Conservation (phyloP, 1,284 basidiomycete genomes). For the Entoloma clypeatum region DNA sequence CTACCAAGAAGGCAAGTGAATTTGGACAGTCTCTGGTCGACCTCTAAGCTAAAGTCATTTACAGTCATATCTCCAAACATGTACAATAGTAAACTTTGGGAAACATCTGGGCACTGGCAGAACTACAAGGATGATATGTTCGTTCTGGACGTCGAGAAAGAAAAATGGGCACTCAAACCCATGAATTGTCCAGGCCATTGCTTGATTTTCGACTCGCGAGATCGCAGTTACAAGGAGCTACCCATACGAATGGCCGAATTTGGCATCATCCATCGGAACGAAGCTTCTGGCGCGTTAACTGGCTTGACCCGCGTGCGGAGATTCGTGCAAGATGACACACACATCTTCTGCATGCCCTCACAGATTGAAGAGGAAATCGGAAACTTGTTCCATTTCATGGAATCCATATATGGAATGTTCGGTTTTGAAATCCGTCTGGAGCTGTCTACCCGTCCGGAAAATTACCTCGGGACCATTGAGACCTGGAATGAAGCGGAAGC, state of each 20-base stretch:
- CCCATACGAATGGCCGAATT: slow-evolving; percentile 99
- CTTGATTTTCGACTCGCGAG: slow-evolving; percentile 92
- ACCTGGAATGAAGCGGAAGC: slow-evolving; percentile 39
- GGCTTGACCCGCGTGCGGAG: slow-evolving; percentile 92
- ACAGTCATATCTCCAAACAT: slow-evolving; percentile 97
- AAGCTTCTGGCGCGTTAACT: slow-evolving; percentile 92
- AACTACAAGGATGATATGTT: slow-evolving; percentile 99
- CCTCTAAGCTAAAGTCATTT: neutral
- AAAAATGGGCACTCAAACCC: slow-evolving; percentile 91
- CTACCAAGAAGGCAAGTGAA: slow-evolving; percentile 71
- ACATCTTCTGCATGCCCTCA: slow-evolving; percentile 95
- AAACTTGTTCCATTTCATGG: slow-evolving; percentile 91
- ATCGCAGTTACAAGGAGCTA: slow-evolving; percentile 93
- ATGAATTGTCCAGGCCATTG: slow-evolving; percentile 99
- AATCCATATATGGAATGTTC: slow-evolving; percentile 93
- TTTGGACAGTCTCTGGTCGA: neutral
- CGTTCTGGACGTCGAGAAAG: slow-evolving; percentile 89
- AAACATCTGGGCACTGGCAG: slow-evolving; percentile 98
- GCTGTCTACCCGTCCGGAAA: slow-evolving; percentile 95
- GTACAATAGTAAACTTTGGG: slow-evolving; percentile 96
- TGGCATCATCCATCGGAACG: slow-evolving; percentile 96
- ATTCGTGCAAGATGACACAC: slow-evolving; percentile 97
- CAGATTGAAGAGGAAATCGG: slow-evolving; percentile 91
- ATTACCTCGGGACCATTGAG: slow-evolving; percentile 86
- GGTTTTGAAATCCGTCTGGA: slow-evolving; percentile 97